phyloP scores from a whole-genome alignment of 2,329 filamentous ascomycete species.

The Arthrobotrys musiformis region DNA sequence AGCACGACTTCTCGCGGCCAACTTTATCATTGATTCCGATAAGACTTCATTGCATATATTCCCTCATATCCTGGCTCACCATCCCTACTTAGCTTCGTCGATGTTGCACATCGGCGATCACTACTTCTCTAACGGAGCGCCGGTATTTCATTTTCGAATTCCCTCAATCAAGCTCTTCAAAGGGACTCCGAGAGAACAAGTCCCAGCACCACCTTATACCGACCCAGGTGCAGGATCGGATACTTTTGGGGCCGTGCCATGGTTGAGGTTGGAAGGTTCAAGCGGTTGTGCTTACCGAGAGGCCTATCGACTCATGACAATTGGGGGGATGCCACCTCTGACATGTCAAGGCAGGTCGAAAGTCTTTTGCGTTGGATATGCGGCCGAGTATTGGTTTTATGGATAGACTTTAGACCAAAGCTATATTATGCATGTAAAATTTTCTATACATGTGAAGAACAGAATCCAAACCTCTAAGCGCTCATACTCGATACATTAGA shows the following conservation, averaged over 20 bases:
- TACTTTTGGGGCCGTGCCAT: neutral
- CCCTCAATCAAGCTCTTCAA: neutral
- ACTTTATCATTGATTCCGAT: neutral
- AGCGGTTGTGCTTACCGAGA: neutral
- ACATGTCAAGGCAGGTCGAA: neutral
- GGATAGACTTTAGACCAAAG: too few relatives aligned
- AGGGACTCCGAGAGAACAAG: neutral
- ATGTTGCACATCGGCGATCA: neutral
- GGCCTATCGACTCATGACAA: slow-evolving; percentile 13
- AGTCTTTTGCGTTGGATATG: neutral
- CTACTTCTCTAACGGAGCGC: neutral
- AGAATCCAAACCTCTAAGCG: too few relatives aligned
- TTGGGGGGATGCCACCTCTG: neutral
- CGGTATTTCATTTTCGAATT: neutral
- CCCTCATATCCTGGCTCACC: neutral
- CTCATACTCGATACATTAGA: too few relatives aligned
- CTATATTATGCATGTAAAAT: too few relatives aligned
- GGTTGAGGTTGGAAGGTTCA: neutral
- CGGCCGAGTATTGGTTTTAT: slow-evolving; percentile 32
- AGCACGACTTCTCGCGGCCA: neutral
- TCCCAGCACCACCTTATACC: neutral
- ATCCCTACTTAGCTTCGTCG: neutral
- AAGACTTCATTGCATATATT: neutral
- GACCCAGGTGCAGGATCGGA: neutral
- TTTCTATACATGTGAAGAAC: too few relatives aligned